A percentile compares a stretch with the other conserved stretches of the same genome.
These are phyloP conservation scores for Phyllostachys edulis DNA, from an alignment of 176 grass and related monocot species.

Conservation along the genomic window DNA sequence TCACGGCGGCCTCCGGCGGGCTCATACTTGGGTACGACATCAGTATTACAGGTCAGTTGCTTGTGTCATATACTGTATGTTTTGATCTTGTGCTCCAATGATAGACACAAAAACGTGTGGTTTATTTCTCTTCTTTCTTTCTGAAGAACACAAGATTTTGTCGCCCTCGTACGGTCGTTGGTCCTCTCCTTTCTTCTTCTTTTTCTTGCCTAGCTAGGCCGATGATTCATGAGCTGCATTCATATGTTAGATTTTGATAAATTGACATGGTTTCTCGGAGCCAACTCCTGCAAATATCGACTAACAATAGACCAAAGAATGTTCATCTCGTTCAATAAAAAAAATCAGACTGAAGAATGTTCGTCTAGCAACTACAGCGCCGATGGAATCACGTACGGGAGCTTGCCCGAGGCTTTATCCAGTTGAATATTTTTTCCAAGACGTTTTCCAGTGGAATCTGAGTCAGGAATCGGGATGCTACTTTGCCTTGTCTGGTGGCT, in stretches of 20 bases:
- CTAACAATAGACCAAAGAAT: too few relatives aligned
- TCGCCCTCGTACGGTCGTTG: not conserved
- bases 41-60: slow-evolving; percentile 41
- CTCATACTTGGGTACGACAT: slow-evolving; percentile 58
- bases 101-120: not conserved
- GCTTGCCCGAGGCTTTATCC: too few relatives aligned
- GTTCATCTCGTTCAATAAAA: too few relatives aligned
- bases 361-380: too few relatives aligned
- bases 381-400: too few relatives aligned
- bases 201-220: not conserved
- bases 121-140: not conserved
- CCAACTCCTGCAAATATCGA: not conserved
- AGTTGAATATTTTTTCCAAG: too few relatives aligned
- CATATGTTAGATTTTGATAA: not conserved
- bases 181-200: not conserved
- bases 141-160: not conserved
- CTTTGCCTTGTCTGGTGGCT: not conserved
- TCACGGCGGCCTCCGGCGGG: slow-evolving; percentile 53
- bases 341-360: too few relatives aligned
- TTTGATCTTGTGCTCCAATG: not conserved
- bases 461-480: too few relatives aligned
- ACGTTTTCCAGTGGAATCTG: too few relatives aligned
- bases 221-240: not conserved
- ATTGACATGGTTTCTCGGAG: not conserved
- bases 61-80: not conserved